Evolutionary conservation across 2,329 filamentous ascomycete species (phyloP).

Genomic region (Byssoonygena ceratinophila): DNA sequence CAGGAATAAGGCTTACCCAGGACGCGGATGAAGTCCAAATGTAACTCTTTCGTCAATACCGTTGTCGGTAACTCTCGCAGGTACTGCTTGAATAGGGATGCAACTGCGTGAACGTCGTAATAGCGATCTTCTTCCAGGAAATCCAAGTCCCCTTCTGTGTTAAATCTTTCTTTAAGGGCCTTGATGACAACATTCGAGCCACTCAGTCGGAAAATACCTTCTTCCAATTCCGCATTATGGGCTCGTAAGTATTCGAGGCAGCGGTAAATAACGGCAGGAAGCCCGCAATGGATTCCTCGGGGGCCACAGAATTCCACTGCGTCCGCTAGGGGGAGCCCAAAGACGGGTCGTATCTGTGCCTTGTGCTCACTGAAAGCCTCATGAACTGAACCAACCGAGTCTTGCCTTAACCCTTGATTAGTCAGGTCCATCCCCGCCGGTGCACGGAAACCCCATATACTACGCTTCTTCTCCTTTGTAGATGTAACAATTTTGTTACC

Average conservation of each 20-base stretch:
- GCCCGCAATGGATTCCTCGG: constrained; percentile 51
- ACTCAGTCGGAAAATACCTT: constrained; percentile 92
- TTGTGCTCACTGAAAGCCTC: constrained; percentile 39
- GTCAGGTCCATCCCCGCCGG: constrained; percentile 59
- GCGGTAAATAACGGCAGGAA: constrained; percentile 89
- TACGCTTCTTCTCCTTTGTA: constrained; percentile 72
- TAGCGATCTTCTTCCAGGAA: constrained; percentile 68
- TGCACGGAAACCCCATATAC: constrained; percentile 54
- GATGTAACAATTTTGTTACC: constrained; percentile 55
- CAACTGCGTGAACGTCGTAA: constrained; percentile 92
- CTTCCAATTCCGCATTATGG: constrained; percentile 71
- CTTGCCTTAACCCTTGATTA: constrained; percentile 24
- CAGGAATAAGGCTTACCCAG: constrained; percentile 43
- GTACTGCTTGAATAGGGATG: constrained; percentile 87
- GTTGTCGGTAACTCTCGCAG: constrained; percentile 83
- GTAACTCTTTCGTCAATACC: constrained; percentile 80
- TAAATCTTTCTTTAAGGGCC: constrained; percentile 81
- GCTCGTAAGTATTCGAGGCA: constrained; percentile 85
- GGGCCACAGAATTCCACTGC: constrained; percentile 75
- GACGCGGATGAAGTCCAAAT: constrained; percentile 75
- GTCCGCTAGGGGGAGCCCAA: constrained; percentile 74
- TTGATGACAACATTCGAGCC: constrained; percentile 96
- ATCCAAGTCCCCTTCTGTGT: constrained; percentile 82
- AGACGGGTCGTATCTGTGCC: constrained; percentile 58
- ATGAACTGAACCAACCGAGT: constrained; percentile 28